A percentile compares a stretch with the other conserved stretches of the same genome.
These are phyloP conservation scores for Chlamydomonas incerta DNA, from an alignment of 139 green algal genomes.

Conservation along the genomic window DNA sequence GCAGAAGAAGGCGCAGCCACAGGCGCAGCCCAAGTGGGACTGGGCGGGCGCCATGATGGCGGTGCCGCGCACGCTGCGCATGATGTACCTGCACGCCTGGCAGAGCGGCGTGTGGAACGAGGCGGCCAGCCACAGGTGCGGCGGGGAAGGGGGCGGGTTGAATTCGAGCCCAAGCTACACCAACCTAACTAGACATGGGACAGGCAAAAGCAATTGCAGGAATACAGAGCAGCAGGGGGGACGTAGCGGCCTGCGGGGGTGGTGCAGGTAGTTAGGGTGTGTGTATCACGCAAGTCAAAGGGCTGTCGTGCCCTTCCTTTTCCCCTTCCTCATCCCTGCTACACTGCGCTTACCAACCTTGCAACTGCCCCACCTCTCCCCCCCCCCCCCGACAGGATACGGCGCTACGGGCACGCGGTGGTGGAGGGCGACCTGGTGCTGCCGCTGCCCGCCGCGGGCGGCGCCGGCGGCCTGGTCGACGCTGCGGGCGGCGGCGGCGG, in stretches of 20 bases:
- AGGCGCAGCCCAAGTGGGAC: conserved; percentile 18
- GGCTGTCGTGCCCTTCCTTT: no score
- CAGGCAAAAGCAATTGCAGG: no score
- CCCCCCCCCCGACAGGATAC: no score
- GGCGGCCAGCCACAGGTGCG: conserved; percentile 67
- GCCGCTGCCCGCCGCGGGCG: neutral
- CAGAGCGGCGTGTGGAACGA: conserved; percentile 93
- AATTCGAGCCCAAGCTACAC: no score
- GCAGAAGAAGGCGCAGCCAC: neutral
- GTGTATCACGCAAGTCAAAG: no score
- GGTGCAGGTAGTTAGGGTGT: no score
- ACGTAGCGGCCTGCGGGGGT: no score
- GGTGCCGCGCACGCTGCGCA: conserved; percentile 85
- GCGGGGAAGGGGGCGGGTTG: neutral
- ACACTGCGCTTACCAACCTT: no score
- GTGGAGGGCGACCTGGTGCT: conserved; percentile 86
- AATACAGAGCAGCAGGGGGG: no score
- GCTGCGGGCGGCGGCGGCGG: conserved; percentile 21
- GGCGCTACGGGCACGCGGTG: conserved; percentile 62
- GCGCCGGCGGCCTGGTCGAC: neutral
- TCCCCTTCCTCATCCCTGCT: no score
- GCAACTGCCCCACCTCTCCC: no score
- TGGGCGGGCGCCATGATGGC: conserved; percentile 56
- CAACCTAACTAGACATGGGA: no score
- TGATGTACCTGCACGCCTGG: conserved; percentile 96